Percentiles rank a stretch among this genome's conserved stretches.
Evolutionary conservation across 2,329 filamentous ascomycete genomes (phyloP).

Genomic region (Teratosphaeria viscida): DNA sequence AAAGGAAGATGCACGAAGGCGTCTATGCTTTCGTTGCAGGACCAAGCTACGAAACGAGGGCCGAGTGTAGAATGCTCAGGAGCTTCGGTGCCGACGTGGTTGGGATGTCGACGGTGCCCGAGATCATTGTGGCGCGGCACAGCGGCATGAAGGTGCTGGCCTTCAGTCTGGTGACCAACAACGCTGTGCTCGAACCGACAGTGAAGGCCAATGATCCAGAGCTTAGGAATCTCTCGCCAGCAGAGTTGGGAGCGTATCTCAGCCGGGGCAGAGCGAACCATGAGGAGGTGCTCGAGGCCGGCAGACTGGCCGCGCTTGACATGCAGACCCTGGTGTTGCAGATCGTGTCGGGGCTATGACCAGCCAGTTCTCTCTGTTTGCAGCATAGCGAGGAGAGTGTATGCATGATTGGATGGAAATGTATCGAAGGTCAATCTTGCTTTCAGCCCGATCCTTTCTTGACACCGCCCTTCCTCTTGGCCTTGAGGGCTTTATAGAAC

Average conservation of each 20-base stretch:
- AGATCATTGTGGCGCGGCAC: slow-evolving; percentile 57
- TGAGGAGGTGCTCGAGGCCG: slow-evolving; percentile 54
- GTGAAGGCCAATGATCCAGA: slow-evolving; percentile 47
- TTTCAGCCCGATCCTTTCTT: slow-evolving; percentile 20
- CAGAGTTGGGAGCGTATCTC: slow-evolving; percentile 45
- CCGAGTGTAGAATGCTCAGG: slow-evolving; percentile 53
- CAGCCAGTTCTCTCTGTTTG: background rate
- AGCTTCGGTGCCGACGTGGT: slow-evolving; percentile 56
- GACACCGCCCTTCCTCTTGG: slow-evolving; percentile 37
- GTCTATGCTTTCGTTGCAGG: slow-evolving; percentile 56
- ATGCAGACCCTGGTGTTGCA: slow-evolving; percentile 47
- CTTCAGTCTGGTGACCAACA: slow-evolving; percentile 57
- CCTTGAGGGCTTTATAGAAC: slow-evolving; percentile 72
- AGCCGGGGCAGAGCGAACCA: slow-evolving; percentile 53
- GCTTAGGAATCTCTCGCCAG: slow-evolving; percentile 40
- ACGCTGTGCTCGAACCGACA: slow-evolving; percentile 48
- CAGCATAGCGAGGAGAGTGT: background rate
- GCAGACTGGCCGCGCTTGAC: slow-evolving; percentile 48
- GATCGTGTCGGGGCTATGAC: slow-evolving; percentile 32
- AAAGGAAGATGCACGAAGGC: slow-evolving; percentile 50
- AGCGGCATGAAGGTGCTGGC: slow-evolving; percentile 53
- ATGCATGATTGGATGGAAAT: background rate
- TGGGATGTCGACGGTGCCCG: slow-evolving; percentile 60
- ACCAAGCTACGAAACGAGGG: slow-evolving; percentile 55
- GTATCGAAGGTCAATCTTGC: no score